These are phyloP conservation scores for Heliamphora ciliata DNA, from an alignment of 179 eudicot genomes.

Conservation along the genomic window DNA sequence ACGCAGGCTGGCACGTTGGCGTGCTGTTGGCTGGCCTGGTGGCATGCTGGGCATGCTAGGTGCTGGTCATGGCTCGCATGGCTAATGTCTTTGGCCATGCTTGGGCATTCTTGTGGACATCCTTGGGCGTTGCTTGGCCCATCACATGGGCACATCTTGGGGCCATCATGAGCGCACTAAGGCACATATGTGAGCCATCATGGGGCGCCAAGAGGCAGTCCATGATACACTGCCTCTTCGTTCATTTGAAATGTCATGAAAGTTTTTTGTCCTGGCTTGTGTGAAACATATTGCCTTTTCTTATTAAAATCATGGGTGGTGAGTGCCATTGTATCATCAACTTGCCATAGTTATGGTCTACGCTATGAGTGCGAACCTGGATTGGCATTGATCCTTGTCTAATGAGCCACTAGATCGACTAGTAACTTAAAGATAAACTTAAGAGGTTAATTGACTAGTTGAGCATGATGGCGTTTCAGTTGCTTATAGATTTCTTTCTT, in stretches of 20 bases:
- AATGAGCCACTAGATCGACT: background rate
- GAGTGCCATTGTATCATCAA: background rate
- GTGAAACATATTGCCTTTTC: background rate
- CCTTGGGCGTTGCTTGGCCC: too few species aligned
- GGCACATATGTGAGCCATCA: too few species aligned
- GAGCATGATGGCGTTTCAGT: background rate
- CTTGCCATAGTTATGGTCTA: background rate
- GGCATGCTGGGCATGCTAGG: too few species aligned
- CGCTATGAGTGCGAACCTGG: background rate
- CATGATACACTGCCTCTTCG: background rate
- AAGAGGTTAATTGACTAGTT: background rate
- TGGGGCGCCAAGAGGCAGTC: too few species aligned
- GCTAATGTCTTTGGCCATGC: too few species aligned
- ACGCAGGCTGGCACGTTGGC: too few species aligned
- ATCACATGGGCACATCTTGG: too few species aligned
- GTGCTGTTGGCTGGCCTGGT: too few species aligned
- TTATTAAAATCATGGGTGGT: background rate
- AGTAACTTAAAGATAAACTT: background rate
- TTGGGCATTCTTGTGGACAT: too few species aligned
- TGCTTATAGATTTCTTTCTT: background rate
- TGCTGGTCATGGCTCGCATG: too few species aligned
- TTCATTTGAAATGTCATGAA: background rate
- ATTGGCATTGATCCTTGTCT: background rate
- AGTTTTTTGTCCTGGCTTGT: too few species aligned
- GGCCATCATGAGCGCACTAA: too few species aligned